Conservation (phyloP, 305 asterid genomes). For the Fraxinus platypoda region DNA sequence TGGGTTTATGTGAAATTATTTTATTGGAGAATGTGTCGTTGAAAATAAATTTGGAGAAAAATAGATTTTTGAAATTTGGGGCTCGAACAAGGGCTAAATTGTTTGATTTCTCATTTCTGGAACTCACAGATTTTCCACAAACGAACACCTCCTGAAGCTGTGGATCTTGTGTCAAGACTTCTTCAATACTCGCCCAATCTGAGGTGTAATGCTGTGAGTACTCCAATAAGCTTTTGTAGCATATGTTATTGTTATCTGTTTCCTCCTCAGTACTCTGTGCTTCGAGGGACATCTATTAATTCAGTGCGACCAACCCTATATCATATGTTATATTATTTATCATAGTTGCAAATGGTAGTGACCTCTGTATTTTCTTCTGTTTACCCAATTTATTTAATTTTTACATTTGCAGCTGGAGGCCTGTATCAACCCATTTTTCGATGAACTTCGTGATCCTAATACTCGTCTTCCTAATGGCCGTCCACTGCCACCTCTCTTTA, state of each 20-base stretch:
- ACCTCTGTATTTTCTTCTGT: neutral
- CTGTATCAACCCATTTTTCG: slow-evolving; percentile 64
- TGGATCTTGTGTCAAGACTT: slow-evolving; percentile 79
- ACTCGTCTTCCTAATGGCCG: slow-evolving; percentile 75
- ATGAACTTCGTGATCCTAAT: slow-evolving; percentile 69
- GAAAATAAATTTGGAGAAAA: no score
- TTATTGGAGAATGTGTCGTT: no score
- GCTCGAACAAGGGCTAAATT: neutral
- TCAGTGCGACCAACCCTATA: neutral
- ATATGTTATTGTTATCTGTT: neutral
- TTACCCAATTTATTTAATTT: neutral
- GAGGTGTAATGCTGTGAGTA: slow-evolving; percentile 82
- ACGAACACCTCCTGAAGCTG: slow-evolving; percentile 82
- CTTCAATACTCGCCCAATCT: slow-evolving; percentile 89
- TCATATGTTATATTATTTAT: neutral
- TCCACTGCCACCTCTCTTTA: slow-evolving; percentile 70
- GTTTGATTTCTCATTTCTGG: slow-evolving; percentile 4
- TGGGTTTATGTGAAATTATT: no score
- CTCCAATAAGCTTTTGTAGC: neutral
- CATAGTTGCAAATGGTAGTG: neutral
- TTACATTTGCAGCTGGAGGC: slow-evolving; percentile 65
- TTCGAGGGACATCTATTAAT: neutral
- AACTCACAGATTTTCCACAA: slow-evolving; percentile 66
- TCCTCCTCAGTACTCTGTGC: neutral
- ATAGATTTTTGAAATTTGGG: no score